Evolutionary conservation across 2,329 filamentous ascomycete species (phyloP), one percentile per base, ranked within the genome.

Genomic region (Cladobotryum mycophilum): DNA sequence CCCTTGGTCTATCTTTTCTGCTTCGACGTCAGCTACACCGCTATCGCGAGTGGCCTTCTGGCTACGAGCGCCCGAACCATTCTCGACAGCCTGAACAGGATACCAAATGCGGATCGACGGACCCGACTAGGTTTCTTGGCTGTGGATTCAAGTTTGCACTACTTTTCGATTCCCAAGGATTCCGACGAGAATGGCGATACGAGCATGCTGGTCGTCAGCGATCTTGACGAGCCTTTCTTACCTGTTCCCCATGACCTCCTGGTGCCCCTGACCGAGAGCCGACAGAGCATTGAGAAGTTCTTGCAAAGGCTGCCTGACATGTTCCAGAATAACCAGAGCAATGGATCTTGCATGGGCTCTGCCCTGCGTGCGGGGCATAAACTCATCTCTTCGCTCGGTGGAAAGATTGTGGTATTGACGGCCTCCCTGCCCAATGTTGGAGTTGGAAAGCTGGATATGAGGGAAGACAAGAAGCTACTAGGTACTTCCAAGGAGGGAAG

Each of bases 81-180:
- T 61, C 77, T 95, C 63, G 93, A 97, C 69, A 96, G 91, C 63
- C 79, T 99, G 51, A 92, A 95, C 70, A 81, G 92, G 70, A 96
- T 99, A 80, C 93, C 93, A n/a, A 97, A 99, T 69, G 91, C 91
- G 20, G 93, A 97, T 67, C 82, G 91, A 55, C 82, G 93, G 60
- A 97, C 93, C 37, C 83, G 92, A 53, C 78, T 99, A 49, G 93
- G 93, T 30, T 99, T 99, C 68, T 86, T 99, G 67, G 91, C 91
- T 7, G 90, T 97, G 20, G 93, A 99, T 70, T 90, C 89, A 12
- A 91, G 89, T 63, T 75, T 99, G 57, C 90, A 97, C 70, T 99
- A 96, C 74, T 99, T 99, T 70, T 88, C 89, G 9, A 88, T 99
- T 54, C 90, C 91, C 40, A 87, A 90, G 58, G 92, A 97, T 64